Evolutionary conservation across 257 asterid species (phyloP).

Genomic region (Capsicum rhomboideum): DNA sequence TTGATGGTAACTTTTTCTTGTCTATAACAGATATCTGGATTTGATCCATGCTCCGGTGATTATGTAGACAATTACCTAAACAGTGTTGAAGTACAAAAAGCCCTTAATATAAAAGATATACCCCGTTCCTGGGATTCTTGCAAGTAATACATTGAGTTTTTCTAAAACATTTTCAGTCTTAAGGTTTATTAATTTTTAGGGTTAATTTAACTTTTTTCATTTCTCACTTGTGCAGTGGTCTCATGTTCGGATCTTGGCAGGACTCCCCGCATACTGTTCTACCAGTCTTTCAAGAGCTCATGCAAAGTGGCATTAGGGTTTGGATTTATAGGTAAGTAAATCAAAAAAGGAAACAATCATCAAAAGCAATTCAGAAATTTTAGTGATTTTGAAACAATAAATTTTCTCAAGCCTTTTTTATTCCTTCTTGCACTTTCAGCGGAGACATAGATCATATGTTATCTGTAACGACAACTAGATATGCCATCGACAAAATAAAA

Average conservation of each 20-base stretch:
- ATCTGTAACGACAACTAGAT: conserved; percentile 51
- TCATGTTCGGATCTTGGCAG: conserved; percentile 10
- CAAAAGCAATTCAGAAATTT: background rate
- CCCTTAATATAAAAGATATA: conserved; percentile 35
- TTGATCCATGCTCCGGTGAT: conserved; percentile 44
- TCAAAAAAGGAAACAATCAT: background rate
- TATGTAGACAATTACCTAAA: conserved; percentile 33
- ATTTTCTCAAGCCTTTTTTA: background rate
- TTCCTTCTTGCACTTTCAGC: conserved; percentile 16
- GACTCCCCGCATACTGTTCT: conserved; percentile 36
- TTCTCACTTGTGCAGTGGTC: conserved; percentile 9
- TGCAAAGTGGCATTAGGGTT: conserved; percentile 37
- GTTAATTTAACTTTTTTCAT: background rate
- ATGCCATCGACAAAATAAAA: conserved; percentile 39
- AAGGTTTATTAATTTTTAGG: background rate
- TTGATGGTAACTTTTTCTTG: background rate
- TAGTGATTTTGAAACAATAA: background rate
- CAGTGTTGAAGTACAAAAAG: conserved; percentile 38
- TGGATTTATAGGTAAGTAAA: conserved; percentile 40
- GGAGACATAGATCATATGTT: conserved; percentile 47
- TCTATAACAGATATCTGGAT: conserved; percentile 23
- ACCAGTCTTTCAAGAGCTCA: conserved; percentile 40
- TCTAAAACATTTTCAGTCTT: background rate
- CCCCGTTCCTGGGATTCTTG: conserved; percentile 37
- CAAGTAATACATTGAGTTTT: conserved; percentile 23